phyloP scores from a whole-genome alignment of 352 stramenopile species.

The Globisporangium polare region DNA sequence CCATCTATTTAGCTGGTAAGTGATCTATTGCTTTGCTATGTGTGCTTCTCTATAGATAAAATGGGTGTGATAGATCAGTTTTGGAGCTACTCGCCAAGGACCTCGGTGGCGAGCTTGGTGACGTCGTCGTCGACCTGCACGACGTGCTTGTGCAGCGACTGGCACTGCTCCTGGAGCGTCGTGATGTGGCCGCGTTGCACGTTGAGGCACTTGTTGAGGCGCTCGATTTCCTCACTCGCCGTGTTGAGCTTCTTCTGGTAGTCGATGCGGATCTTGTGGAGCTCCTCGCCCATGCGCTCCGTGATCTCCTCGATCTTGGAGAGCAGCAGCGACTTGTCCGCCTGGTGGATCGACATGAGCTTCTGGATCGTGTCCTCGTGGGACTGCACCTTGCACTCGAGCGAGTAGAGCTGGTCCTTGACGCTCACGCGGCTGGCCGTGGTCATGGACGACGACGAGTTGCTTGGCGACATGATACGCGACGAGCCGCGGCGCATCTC shows the following conservation, averaged over 20 bases:
- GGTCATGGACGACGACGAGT: constrained; percentile 33
- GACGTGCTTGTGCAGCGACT: constrained; percentile 82
- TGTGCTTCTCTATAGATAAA: constrained; percentile 5
- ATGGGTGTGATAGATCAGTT: background rate
- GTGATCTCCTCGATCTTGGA: constrained; percentile 82
- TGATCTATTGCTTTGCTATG: background rate
- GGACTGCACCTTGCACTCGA: constrained; percentile 76
- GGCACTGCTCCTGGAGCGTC: constrained; percentile 79
- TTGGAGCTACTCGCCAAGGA: constrained; percentile 55
- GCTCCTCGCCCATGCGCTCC: constrained; percentile 69
- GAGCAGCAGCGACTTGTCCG: constrained; percentile 70
- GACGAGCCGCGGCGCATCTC: constrained; percentile 63
- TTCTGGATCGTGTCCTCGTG: constrained; percentile 84
- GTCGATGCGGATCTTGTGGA: constrained; percentile 72
- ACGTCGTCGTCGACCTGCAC: constrained; percentile 84
- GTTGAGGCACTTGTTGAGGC: constrained; percentile 81
- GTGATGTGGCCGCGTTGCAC: constrained; percentile 81
- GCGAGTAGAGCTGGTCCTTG: constrained; percentile 75
- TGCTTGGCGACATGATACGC: constrained; percentile 52
- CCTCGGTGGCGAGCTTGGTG: constrained; percentile 77
- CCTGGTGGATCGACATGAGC: constrained; percentile 79
- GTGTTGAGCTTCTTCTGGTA: constrained; percentile 84
- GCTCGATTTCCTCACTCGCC: constrained; percentile 77
- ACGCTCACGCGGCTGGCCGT: constrained; percentile 48
- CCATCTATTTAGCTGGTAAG: constrained; percentile 2